Evolutionary conservation across 352 stramenopile species (phyloP).

Genomic region (Phytophthora vignae): DNA sequence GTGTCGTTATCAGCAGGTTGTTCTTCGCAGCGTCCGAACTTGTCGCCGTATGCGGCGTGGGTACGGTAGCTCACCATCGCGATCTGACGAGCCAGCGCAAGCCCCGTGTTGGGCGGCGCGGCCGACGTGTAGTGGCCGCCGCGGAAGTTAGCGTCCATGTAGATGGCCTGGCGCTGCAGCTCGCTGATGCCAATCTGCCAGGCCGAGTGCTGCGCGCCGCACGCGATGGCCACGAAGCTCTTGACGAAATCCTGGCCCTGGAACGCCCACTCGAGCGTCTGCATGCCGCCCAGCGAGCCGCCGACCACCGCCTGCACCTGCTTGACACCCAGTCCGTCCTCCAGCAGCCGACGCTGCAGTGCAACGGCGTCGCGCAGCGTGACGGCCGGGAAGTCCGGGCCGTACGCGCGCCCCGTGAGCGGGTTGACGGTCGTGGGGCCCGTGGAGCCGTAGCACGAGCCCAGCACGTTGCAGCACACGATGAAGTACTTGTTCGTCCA

Average conservation of each 20-base stretch:
- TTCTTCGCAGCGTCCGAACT: conserved; percentile 90
- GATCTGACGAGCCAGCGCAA: conserved; percentile 95
- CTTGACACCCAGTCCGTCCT: conserved; percentile 88
- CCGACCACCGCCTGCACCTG: conserved; percentile 93
- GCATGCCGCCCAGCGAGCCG: conserved; percentile 97
- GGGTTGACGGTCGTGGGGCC: conserved; percentile 87
- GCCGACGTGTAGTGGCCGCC: conserved; percentile 76
- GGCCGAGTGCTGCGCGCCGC: conserved; percentile 93
- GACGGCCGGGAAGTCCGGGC: conserved; percentile 90
- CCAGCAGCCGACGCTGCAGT: conserved; percentile 91
- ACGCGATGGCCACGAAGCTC: conserved; percentile 94
- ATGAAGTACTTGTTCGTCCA: conserved; percentile 97
- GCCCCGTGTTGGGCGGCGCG: conserved; percentile 74
- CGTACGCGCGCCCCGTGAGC: conserved; percentile 78
- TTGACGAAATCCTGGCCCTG: conserved; percentile 85
- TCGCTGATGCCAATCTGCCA: conserved; percentile 98
- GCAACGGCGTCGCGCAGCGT: conserved; percentile 94
- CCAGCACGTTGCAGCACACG: conserved; percentile 97
- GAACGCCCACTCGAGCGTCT: conserved; percentile 97
- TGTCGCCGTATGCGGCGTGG: conserved; percentile 90
- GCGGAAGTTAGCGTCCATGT: conserved; percentile 94
- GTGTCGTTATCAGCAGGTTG: conserved; percentile 28
- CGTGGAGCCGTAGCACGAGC: conserved; percentile 95
- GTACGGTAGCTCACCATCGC: conserved; percentile 98
- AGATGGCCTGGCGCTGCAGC: conserved; percentile 96